These are phyloP conservation scores for Fusarium sp. DNA, from an alignment of 2,329 filamentous ascomycete genomes.

Conservation along the genomic window DNA sequence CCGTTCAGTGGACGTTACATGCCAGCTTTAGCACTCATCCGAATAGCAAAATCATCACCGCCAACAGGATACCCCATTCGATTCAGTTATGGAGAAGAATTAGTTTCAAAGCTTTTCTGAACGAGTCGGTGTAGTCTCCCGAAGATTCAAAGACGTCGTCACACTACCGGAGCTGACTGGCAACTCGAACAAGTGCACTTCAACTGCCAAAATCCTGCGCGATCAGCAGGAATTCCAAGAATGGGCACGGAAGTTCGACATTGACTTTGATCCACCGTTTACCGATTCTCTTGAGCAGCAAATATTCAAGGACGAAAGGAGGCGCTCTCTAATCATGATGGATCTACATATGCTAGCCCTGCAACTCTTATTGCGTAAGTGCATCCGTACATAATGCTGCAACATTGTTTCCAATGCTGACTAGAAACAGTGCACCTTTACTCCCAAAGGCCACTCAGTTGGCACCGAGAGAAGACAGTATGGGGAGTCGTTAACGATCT, in stretches of 20 bases:
- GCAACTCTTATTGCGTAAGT: not conserved
- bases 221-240: not conserved
- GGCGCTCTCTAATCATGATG: not conserved
- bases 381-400: not conserved
- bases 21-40: not conserved
- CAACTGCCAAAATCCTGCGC: no score
- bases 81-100: not conserved
- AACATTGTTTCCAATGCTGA: not conserved
- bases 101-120: not conserved
- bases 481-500: not conserved
- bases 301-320: not conserved
- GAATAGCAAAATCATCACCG: not conserved
- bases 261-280: not conserved
- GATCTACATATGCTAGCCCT: not conserved
- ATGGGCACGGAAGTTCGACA: not conserved
- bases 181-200: not conserved
- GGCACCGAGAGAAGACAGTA: not conserved
- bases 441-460: not conserved
- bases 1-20: not conserved
- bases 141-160: not conserved
- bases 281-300: not conserved
- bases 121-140: not conserved
- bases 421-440: not conserved
- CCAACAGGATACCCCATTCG: not conserved
- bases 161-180: not conserved